A percentile compares a stretch with the other conserved stretches of the same genome.
Conservation (phyloP, 768 basidiomycete genomes). For the Suillus plorans region DNA sequence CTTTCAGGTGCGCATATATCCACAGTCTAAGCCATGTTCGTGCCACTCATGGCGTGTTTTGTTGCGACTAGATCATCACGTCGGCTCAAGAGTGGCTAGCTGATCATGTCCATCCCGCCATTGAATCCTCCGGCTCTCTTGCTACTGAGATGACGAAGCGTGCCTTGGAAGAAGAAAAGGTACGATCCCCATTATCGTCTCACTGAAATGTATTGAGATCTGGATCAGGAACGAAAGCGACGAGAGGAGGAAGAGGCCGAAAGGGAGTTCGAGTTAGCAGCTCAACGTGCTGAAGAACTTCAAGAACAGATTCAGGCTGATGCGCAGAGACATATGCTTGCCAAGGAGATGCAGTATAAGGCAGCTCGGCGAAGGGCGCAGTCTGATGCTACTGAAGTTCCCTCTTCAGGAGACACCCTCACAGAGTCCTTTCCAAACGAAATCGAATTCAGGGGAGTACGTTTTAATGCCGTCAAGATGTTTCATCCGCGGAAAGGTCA, state of each 20-base stretch:
- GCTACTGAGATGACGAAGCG: conserved; percentile 78
- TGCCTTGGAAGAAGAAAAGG: conserved; percentile 67
- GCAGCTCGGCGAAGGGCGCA: conserved; percentile 59
- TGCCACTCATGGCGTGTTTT: neutral
- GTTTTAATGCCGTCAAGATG: conserved; percentile 64
- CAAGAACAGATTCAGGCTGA: conserved; percentile 69
- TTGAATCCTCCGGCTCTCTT: conserved; percentile 66
- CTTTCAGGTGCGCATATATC: conserved; percentile 54
- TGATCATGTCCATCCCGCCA: conserved; percentile 52
- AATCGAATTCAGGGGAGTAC: conserved; percentile 56
- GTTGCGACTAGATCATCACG: conserved; percentile 55
- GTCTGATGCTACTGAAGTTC: conserved; percentile 71
- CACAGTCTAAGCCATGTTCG: neutral
- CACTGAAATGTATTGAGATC: conserved; percentile 1
- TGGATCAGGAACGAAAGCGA: conserved; percentile 47
- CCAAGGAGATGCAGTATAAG: conserved; percentile 50
- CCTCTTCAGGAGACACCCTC: conserved; percentile 46
- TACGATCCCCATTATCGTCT: conserved; percentile 28
- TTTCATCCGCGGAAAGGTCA: conserved; percentile 71
- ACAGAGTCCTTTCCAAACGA: conserved; percentile 62
- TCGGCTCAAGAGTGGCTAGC: conserved; percentile 73
- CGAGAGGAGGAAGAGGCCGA: conserved; percentile 58
- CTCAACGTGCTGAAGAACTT: conserved; percentile 55
- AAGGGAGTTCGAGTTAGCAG: conserved; percentile 47
- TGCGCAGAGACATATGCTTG: conserved; percentile 48